Evolutionary conservation across 2,329 filamentous ascomycete genomes (phyloP).

Genomic region (Corniculantispora saksenae): DNA sequence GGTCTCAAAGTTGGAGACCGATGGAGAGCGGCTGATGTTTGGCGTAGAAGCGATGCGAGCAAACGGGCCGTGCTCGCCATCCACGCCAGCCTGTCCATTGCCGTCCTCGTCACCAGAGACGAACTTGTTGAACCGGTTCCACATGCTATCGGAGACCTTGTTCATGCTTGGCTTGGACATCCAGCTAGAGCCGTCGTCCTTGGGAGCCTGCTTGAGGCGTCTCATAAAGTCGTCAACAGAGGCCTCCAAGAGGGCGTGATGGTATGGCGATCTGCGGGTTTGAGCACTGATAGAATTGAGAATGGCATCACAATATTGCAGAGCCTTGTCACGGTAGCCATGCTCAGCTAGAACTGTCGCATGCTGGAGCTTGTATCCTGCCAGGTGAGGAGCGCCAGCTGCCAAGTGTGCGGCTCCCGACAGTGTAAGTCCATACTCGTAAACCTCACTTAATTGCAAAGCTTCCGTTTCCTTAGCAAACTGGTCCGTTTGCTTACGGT

Average conservation of each 20-base stretch:
- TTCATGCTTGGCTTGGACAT: slow-evolving; percentile 95
- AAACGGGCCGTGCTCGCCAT: slow-evolving; percentile 74
- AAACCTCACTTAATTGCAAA: slow-evolving; percentile 92
- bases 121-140: slow-evolving; percentile 94
- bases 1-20: slow-evolving; percentile 69
- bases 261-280: slow-evolving; percentile 83
- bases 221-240: slow-evolving; percentile 81
- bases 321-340: slow-evolving; percentile 78
- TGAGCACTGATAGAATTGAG: slow-evolving; percentile 73
- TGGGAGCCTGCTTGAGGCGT: slow-evolving; percentile 81
- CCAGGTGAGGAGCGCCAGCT: slow-evolving; percentile 73
- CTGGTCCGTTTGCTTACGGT: slow-evolving; percentile 68
- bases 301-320: slow-evolving; percentile 90
- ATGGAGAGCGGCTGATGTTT: slow-evolving; percentile 72
- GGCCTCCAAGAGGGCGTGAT: slow-evolving; percentile 72
- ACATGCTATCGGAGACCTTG: slow-evolving; percentile 88
- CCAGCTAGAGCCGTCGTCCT: slow-evolving; percentile 80
- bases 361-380: slow-evolving; percentile 89
- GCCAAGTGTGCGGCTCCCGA: slow-evolving; percentile 52
- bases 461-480: slow-evolving; percentile 81
- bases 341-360: slow-evolving; percentile 81
- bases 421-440: slow-evolving; percentile 84
- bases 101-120: slow-evolving; percentile 89
- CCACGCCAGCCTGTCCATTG: slow-evolving; percentile 54
- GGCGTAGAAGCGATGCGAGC: slow-evolving; percentile 75